Evolutionary conservation across 1,284 basidiomycete species (phyloP).

Genomic region (Cystobasidium pallidum): DNA sequence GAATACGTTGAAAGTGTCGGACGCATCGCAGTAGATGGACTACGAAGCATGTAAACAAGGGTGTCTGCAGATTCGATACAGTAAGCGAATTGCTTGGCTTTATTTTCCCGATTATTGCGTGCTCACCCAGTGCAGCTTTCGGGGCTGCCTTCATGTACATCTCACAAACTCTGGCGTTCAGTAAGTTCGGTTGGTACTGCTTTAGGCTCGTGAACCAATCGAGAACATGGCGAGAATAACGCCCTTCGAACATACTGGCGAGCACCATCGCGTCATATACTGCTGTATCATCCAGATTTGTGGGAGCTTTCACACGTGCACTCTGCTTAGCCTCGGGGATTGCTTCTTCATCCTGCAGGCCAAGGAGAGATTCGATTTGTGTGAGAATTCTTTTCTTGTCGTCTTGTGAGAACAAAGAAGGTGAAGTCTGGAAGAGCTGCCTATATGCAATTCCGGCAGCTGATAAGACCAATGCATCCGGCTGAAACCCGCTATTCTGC

Average conservation of each 20-base stretch:
- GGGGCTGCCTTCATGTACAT: constrained; percentile 33
- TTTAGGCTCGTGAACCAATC: not conserved
- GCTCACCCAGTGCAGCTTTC: constrained; percentile 5
- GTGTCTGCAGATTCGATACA: constrained; percentile 5
- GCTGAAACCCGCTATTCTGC: not conserved
- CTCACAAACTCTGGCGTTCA: constrained; percentile 16
- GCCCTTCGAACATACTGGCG: constrained; percentile 8
- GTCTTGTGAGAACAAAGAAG: constrained; percentile 6
- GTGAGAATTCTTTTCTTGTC: not conserved
- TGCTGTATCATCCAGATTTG: not conserved
- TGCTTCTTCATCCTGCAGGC: not conserved
- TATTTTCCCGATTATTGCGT: not conserved
- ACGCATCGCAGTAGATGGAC: constrained; percentile 6
- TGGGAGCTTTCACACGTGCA: not conserved
- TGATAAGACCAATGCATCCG: constrained; percentile 2
- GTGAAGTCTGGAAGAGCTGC: not conserved
- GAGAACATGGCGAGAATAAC: constrained; percentile 1
- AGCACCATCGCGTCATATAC: constrained; percentile 28
- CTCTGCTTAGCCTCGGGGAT: not conserved
- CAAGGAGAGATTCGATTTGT: not conserved
- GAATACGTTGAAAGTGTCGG: constrained; percentile 28
- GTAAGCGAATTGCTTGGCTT: not conserved
- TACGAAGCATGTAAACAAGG: constrained; percentile 11
- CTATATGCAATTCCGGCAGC: constrained; percentile 1
- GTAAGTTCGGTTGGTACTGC: not conserved